Percentiles rank a stretch among this genome's conserved stretches.
phyloP scores from a whole-genome alignment of 2,329 filamentous ascomycete species.

The Capronia coronata region DNA sequence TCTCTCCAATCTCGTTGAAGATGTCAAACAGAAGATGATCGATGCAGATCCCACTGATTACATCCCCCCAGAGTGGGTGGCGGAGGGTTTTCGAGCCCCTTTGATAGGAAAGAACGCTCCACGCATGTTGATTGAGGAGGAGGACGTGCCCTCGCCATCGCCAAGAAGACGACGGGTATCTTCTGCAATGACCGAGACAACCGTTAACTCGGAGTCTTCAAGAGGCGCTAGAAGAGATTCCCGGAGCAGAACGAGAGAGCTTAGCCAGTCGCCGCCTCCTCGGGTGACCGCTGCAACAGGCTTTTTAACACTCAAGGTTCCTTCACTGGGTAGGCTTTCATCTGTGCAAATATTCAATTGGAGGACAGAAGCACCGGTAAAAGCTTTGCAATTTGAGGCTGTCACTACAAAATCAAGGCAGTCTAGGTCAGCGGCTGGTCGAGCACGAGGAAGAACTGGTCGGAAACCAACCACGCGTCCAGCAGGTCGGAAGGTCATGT shows the following conservation, averaged over 20 bases:
- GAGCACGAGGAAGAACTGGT: neutral
- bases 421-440: neutral
- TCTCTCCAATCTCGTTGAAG: slow-evolving; percentile 41
- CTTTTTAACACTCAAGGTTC: slow-evolving; percentile 26
- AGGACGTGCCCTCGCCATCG: slow-evolving; percentile 27
- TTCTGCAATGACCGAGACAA: slow-evolving; percentile 2
- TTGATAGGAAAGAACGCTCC: slow-evolving; percentile 10
- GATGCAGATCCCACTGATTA: slow-evolving; percentile 39
- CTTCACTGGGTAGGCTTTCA: slow-evolving; percentile 18
- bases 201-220: slow-evolving; percentile 1
- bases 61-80: slow-evolving; percentile 40
- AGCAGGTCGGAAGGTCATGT: slow-evolving; percentile 8
- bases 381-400: slow-evolving; percentile 12
- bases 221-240: neutral
- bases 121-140: slow-evolving; percentile 30
- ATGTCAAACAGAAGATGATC: slow-evolving; percentile 47
- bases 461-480: neutral
- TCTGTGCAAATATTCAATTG: slow-evolving; percentile 16
- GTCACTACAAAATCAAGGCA: slow-evolving; percentile 3
- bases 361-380: slow-evolving; percentile 10
- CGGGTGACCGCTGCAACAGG: slow-evolving; percentile 11
- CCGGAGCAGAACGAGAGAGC: neutral
- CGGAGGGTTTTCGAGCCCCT: slow-evolving; percentile 26
- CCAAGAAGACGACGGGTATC: slow-evolving; percentile 11
- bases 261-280: slow-evolving; percentile 4